These are phyloP conservation scores for Candolleomyces eurysporus DNA, from an alignment of 768 basidiomycete species.

Conservation along the genomic window DNA sequence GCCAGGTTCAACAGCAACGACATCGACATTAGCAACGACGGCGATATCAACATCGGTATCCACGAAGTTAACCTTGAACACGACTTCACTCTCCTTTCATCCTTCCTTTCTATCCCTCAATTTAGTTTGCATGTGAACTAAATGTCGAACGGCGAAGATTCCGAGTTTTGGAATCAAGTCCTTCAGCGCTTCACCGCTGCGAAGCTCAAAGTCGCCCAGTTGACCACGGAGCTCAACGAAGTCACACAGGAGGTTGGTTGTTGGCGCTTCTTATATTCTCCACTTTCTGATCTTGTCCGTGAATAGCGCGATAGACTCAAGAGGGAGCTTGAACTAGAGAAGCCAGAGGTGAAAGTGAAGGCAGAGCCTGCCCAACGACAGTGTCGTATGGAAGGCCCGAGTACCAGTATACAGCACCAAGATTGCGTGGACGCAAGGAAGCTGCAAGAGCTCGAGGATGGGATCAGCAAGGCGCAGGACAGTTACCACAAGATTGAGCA, in stretches of 20 bases:
- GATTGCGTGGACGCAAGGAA: neutral
- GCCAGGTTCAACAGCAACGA: no score
- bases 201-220: neutral
- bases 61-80: no score
- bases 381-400: no score
- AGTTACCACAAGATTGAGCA: conserved; percentile 12
- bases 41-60: no score
- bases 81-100: no score
- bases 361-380: neutral
- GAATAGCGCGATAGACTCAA: neutral
- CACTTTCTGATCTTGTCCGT: neutral
- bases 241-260: neutral
- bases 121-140: no score
- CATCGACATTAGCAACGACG: no score
- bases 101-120: no score
- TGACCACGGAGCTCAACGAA: neutral
- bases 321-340: neutral
- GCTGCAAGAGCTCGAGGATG: conserved; percentile 13
- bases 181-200: neutral
- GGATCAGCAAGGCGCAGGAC: conserved; percentile 11
- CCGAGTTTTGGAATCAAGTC: neutral
- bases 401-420: neutral
- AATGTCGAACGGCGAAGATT: neutral
- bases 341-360: neutral
- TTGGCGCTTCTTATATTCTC: neutral